Conservation (phyloP, 2,329 filamentous ascomycete species). For the Penicillium corylophilum region DNA sequence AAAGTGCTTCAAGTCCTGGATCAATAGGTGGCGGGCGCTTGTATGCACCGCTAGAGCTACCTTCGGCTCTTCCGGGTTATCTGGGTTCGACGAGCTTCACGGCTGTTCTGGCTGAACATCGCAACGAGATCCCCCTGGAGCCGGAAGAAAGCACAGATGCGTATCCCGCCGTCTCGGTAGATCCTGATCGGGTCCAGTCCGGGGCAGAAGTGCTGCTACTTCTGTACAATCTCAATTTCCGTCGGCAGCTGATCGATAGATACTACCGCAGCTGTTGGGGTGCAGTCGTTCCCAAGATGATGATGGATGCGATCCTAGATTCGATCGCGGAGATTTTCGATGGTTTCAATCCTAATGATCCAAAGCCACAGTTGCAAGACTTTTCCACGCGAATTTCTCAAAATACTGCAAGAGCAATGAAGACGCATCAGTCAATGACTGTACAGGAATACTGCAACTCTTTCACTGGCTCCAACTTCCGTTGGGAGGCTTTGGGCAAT, state of each 20-base stretch:
- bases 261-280: slow-evolving; percentile 26
- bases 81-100: slow-evolving; percentile 38
- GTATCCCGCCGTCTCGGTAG: slow-evolving; percentile 19
- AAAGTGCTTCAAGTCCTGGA: slow-evolving; percentile 26
- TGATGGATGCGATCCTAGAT: slow-evolving; percentile 28
- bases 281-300: slow-evolving; percentile 22
- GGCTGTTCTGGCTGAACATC: slow-evolving; percentile 35
- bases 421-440: slow-evolving; percentile 28
- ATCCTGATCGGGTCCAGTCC: slow-evolving; percentile 30
- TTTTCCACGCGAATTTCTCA: slow-evolving; percentile 30
- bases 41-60: slow-evolving; percentile 23
- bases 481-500: slow-evolving; percentile 44
- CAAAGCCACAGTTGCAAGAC: slow-evolving; percentile 28
- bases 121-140: slow-evolving; percentile 34
- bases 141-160: slow-evolving; percentile 23
- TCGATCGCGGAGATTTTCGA: slow-evolving; percentile 29
- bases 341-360: slow-evolving; percentile 21
- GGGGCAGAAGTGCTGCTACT: slow-evolving; percentile 32
- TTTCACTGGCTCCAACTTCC: slow-evolving; percentile 32
- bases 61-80: slow-evolving; percentile 32
- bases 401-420: slow-evolving; percentile 30
- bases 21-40: slow-evolving; percentile 20
- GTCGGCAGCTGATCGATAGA: slow-evolving; percentile 26
- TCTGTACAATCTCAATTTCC: slow-evolving; percentile 27
- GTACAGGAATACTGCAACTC: slow-evolving; percentile 32